phyloP scores from a whole-genome alignment of 129 eudicot genomes.

The Pulicaria dysenterica region DNA sequence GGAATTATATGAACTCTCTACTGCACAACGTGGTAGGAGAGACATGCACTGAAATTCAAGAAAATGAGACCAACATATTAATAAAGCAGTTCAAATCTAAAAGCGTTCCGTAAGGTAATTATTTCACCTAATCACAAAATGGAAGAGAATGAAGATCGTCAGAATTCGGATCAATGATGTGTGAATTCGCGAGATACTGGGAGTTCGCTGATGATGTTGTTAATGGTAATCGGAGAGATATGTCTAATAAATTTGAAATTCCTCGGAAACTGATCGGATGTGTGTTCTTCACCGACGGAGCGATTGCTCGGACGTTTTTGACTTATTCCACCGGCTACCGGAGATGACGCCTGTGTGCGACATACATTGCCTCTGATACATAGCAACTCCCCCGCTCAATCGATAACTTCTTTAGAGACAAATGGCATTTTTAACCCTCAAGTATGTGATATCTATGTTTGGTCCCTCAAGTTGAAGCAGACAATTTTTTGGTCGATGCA shows the following conservation, averaged over 20 bases:
- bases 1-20: background rate
- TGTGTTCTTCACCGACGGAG: background rate
- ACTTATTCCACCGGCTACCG: constrained; percentile 9
- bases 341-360: constrained; percentile 11
- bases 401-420: background rate
- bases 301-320: constrained; percentile 3
- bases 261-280: background rate
- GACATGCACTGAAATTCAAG: background rate
- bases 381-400: background rate
- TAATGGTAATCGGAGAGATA: background rate
- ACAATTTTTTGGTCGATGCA: constrained; percentile 5
- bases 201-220: background rate
- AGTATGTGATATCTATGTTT: background rate
- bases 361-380: constrained; percentile 10
- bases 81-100: constrained; percentile 2
- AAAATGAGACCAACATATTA: background rate
- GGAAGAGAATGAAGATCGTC: constrained; percentile 23
- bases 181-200: constrained; percentile 2
- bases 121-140: constrained; percentile 14
- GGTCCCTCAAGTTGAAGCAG: constrained; percentile 16
- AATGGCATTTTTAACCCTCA: background rate
- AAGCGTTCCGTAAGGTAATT: background rate
- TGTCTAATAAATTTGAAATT: background rate
- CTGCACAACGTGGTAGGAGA: background rate
- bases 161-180: constrained; percentile 4